phyloP scores from a whole-genome alignment of 306 rosid species.

The Sechiopsis laciniata region DNA sequence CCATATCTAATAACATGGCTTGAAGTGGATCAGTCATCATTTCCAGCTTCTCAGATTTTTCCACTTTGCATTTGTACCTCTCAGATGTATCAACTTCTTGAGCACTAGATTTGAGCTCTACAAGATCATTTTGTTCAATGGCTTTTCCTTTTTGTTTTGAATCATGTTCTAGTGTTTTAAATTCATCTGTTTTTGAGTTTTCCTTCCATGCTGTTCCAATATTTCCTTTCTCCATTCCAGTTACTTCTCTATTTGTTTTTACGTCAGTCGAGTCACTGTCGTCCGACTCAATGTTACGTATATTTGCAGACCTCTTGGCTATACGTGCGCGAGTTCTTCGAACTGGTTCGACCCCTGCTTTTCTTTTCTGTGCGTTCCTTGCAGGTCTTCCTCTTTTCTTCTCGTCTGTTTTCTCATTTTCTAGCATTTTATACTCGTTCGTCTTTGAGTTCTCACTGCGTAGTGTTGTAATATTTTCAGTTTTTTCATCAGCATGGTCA shows the following conservation, averaged over 20 bases:
- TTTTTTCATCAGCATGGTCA: slow-evolving; percentile 32
- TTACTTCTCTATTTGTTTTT: slow-evolving; percentile 34
- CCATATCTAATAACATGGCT: slow-evolving; percentile 77
- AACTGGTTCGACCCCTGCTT: slow-evolving; percentile 32
- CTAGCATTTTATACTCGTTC: slow-evolving; percentile 21
- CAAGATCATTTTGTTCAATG: slow-evolving; percentile 10
- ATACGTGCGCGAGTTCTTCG: slow-evolving; percentile 39
- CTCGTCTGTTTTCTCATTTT: slow-evolving; percentile 31
- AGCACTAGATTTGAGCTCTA: background rate
- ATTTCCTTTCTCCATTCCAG: slow-evolving; percentile 19
- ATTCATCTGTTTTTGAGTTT: slow-evolving; percentile 28
- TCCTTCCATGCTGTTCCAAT: slow-evolving; percentile 17
- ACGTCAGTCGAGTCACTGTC: slow-evolving; percentile 33
- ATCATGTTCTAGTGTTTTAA: slow-evolving; percentile 25
- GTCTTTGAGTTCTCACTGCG: slow-evolving; percentile 25
- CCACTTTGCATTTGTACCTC: slow-evolving; percentile 24
- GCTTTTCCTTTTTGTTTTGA: slow-evolving; percentile 30
- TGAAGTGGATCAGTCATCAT: slow-evolving; percentile 54
- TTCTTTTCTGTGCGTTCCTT: slow-evolving; percentile 32
- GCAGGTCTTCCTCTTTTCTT: slow-evolving; percentile 73
- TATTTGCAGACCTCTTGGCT: slow-evolving; percentile 47
- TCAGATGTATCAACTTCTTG: slow-evolving; percentile 31
- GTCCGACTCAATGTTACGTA: slow-evolving; percentile 50
- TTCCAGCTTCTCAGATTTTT: slow-evolving; percentile 38
- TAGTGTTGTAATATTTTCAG: slow-evolving; percentile 18